A percentile compares a stretch with the other conserved stretches of the same genome.
phyloP scores from a whole-genome alignment of 768 basidiomycete species.

The Lactarius akahatsu region DNA sequence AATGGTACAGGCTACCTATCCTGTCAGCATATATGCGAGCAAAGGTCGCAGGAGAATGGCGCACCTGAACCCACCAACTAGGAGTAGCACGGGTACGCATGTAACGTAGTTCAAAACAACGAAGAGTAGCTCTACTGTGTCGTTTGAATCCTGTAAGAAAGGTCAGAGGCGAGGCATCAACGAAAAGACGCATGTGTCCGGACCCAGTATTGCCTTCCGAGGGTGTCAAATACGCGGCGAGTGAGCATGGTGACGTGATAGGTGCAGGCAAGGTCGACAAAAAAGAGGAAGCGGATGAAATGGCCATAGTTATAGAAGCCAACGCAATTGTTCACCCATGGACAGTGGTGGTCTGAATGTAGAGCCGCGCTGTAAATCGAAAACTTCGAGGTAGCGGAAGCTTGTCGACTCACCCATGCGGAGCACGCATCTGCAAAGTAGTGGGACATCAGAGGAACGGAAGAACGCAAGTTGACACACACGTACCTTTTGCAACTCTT shows the following conservation, averaged over 20 bases:
- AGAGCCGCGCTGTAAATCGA: background rate
- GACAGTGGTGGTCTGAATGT: conserved; percentile 79
- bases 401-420: conserved; percentile 69
- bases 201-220: conserved; percentile 54
- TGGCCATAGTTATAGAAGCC: conserved; percentile 89
- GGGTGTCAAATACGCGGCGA: conserved; percentile 52
- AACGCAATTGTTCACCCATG: conserved; percentile 94
- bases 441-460: background rate
- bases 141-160: conserved; percentile 62
- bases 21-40: conserved; percentile 25
- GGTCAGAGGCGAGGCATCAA: conserved; percentile 3
- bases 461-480: background rate
- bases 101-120: conserved; percentile 85
- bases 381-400: background rate
- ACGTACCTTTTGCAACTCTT: conserved; percentile 77
- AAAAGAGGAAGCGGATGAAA: conserved; percentile 90
- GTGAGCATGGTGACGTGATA: conserved; percentile 89
- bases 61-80: conserved; percentile 90
- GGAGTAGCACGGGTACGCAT: conserved; percentile 80
- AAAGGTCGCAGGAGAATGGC: conserved; percentile 14
- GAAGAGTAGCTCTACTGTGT: conserved; percentile 69
- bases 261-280: conserved; percentile 83
- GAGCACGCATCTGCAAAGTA: conserved; percentile 63
- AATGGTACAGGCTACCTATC: conserved; percentile 72
- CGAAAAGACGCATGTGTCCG: conserved; percentile 25